phyloP scores from a whole-genome alignment of 176 grass and related monocot genomes.

The Aegilops sharonensis region DNA sequence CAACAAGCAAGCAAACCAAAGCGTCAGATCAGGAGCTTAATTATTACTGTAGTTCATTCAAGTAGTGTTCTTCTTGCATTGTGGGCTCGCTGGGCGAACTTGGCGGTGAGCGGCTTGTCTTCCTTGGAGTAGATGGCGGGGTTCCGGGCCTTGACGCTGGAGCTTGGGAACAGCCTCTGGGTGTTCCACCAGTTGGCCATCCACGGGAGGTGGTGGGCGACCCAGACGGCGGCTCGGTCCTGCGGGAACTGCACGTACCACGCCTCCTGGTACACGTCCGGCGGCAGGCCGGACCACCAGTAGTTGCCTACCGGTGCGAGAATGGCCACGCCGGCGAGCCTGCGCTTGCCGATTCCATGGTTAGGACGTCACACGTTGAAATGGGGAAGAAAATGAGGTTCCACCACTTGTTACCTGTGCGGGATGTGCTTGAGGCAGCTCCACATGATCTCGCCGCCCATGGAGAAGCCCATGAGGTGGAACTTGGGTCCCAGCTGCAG shows the following conservation, averaged over 20 bases:
- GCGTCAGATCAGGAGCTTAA: not conserved
- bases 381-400: not conserved
- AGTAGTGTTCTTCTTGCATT: constrained; percentile 6
- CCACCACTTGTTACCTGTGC: constrained; percentile 32
- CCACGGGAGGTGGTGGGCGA: constrained; percentile 65
- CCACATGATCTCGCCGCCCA: constrained; percentile 67
- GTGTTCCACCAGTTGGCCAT: constrained; percentile 79
- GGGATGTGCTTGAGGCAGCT: constrained; percentile 66
- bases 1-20: not conserved
- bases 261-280: constrained; percentile 43
- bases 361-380: not conserved
- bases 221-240: constrained; percentile 52
- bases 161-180: constrained; percentile 50
- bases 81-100: constrained; percentile 21
- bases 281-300: constrained; percentile 67
- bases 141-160: constrained; percentile 36
- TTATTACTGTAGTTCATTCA: not conserved
- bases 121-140: not conserved
- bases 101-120: constrained; percentile 20
- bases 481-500: constrained; percentile 56
- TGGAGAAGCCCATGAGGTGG: constrained; percentile 52
- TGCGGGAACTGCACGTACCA: constrained; percentile 48
- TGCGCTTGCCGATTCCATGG: not conserved
- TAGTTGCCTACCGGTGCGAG: constrained; percentile 64
- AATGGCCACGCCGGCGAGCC: constrained; percentile 59